Percentiles rank a stretch among this genome's conserved stretches.
Conservation (phyloP, 2,329 filamentous ascomycete genomes). For the Sporothrix sp. region DNA sequence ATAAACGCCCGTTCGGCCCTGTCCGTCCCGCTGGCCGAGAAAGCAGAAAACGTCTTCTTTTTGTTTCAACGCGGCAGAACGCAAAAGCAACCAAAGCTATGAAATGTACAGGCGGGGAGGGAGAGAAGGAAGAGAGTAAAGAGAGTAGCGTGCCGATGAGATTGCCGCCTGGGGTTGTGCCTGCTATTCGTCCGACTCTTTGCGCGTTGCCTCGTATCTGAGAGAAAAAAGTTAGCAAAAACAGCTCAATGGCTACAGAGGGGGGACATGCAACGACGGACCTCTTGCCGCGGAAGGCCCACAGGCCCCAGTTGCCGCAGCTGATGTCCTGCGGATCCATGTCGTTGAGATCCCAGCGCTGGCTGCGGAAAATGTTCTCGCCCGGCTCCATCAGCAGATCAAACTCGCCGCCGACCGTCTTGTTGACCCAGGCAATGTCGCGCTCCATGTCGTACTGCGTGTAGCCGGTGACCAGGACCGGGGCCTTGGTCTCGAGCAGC, state of each 20-base stretch:
- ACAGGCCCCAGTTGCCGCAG: slow-evolving; percentile 94
- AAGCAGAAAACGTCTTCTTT: background rate
- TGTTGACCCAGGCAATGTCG: slow-evolving; percentile 81
- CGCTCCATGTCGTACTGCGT: slow-evolving; percentile 91
- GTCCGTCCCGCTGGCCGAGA: background rate
- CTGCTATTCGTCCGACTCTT: slow-evolving; percentile 9
- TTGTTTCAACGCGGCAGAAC: slow-evolving; percentile 1
- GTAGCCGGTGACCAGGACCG: slow-evolving; percentile 90
- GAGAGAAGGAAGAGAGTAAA: background rate
- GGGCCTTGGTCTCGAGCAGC: slow-evolving; percentile 88
- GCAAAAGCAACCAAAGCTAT: slow-evolving; percentile 1
- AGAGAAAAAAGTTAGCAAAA: background rate
- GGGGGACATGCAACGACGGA: too few species aligned
- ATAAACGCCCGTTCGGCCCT: too few species aligned
- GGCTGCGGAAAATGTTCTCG: slow-evolving; percentile 86
- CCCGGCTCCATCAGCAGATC: slow-evolving; percentile 86
- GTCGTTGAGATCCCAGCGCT: slow-evolving; percentile 96
- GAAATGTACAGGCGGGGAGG: background rate
- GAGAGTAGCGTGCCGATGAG: background rate
- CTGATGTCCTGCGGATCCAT: slow-evolving; percentile 87
- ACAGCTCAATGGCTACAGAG: too few species aligned
- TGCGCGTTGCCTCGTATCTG: slow-evolving; percentile 19
- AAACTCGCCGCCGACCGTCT: slow-evolving; percentile 80
- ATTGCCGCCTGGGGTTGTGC: background rate
- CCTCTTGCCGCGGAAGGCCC: slow-evolving; percentile 96